Evolutionary conservation across 2,329 filamentous ascomycete genomes (phyloP).

Genomic region (Pseudogymnoascus verrucosus): DNA sequence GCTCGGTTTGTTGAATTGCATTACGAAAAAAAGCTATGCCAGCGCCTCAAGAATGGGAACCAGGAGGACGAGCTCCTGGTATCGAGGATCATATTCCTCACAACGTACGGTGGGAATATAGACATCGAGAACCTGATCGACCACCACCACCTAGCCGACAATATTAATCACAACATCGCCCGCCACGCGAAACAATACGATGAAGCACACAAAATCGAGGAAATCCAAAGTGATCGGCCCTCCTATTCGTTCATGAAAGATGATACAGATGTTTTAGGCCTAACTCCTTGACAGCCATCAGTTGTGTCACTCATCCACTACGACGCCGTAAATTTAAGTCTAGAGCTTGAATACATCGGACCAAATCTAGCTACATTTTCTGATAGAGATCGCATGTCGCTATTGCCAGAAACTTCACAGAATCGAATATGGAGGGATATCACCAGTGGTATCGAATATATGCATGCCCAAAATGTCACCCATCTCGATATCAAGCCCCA

Average conservation of each 20-base stretch:
- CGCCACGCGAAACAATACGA: slow-evolving; percentile 57
- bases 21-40: slow-evolving; percentile 59
- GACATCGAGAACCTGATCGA: slow-evolving; percentile 58
- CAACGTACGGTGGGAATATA: slow-evolving; percentile 68
- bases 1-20: slow-evolving; percentile 67
- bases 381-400: no score
- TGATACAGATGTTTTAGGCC: no score
- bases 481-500: no score
- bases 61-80: slow-evolving; percentile 80
- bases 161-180: slow-evolving; percentile 59
- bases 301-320: no score
- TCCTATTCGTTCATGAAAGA: slow-evolving; percentile 15
- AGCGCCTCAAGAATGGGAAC: slow-evolving; percentile 62
- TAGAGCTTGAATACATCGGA: no score
- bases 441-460: no score
- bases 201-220: slow-evolving; percentile 25
- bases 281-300: no score
- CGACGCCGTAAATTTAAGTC: no score
- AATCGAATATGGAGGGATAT: no score
- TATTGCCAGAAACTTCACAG: no score
- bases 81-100: slow-evolving; percentile 70
- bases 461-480: no score
- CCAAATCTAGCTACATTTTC: no score
- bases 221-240: slow-evolving; percentile 10
- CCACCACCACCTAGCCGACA: slow-evolving; percentile 57